Evolutionary conservation across 2,329 filamentous ascomycete species (phyloP).

Genomic region (Aspergillus sp.): DNA sequence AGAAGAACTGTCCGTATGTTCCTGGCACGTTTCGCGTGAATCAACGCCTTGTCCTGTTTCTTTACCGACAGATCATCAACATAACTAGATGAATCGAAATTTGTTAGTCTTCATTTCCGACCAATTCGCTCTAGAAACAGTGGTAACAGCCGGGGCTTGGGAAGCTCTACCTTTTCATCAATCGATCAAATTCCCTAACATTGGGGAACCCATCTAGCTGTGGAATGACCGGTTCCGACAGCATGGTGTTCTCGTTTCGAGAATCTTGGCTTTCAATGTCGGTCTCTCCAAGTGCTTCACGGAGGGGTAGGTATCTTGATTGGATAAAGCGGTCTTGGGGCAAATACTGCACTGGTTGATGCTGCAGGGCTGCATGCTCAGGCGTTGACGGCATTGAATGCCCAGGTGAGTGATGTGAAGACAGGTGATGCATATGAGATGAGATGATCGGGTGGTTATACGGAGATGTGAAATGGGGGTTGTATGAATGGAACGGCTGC

Average conservation of each 20-base stretch:
- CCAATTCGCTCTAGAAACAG: neutral
- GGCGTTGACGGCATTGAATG: slow-evolving; percentile 34
- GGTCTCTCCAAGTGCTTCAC: slow-evolving; percentile 35
- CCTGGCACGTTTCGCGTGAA: slow-evolving; percentile 47
- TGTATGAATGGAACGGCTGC: slow-evolving; percentile 38
- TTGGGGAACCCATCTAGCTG: slow-evolving; percentile 46
- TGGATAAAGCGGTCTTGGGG: slow-evolving; percentile 33
- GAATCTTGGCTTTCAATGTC: slow-evolving; percentile 48
- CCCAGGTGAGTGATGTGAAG: slow-evolving; percentile 29
- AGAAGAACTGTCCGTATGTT: slow-evolving; percentile 49
- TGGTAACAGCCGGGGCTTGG: neutral
- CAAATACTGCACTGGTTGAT: slow-evolving; percentile 32
- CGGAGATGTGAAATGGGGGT: slow-evolving; percentile 35
- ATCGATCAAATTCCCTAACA: slow-evolving; percentile 46
- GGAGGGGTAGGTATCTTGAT: slow-evolving; percentile 34
- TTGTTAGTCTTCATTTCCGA: neutral
- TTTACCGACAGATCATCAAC: slow-evolving; percentile 51
- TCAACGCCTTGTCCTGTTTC: slow-evolving; percentile 54
- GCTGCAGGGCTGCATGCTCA: slow-evolving; percentile 34
- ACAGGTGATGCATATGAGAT: slow-evolving; percentile 29
- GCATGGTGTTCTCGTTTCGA: slow-evolving; percentile 42
- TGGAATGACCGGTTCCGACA: slow-evolving; percentile 46
- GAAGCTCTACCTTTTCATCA: slow-evolving; percentile 44
- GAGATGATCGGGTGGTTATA: slow-evolving; percentile 35
- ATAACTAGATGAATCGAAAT: slow-evolving; percentile 39